These are phyloP conservation scores for Paracamarosporium sp. DNA, from an alignment of 2,329 filamentous ascomycete species.

Conservation along the genomic window DNA sequence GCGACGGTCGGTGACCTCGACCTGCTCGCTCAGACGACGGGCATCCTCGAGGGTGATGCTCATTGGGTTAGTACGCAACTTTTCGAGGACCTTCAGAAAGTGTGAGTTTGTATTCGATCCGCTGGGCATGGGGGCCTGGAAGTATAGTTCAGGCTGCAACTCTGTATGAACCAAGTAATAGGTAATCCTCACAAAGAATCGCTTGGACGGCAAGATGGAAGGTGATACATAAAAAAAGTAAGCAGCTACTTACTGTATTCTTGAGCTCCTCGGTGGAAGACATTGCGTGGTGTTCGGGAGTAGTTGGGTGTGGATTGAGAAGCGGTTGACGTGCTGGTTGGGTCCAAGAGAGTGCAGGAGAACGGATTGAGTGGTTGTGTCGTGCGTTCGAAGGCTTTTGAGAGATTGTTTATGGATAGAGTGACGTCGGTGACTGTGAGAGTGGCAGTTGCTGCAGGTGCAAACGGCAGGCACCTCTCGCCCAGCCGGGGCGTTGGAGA, in stretches of 20 bases:
- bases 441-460: neutral
- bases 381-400: neutral
- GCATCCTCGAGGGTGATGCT: slow-evolving; percentile 41
- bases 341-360: neutral
- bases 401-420: neutral
- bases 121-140: neutral
- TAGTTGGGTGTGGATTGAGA: neutral
- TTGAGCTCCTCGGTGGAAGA: neutral
- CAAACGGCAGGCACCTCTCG: slow-evolving; percentile 5
- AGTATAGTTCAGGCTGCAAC: neutral
- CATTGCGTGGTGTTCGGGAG: neutral
- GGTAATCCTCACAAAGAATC: neutral
- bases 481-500: neutral
- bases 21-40: slow-evolving; percentile 35
- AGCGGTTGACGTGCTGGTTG: neutral
- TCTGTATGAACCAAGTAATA: neutral
- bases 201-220: neutral
- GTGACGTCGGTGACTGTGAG: slow-evolving; percentile 4
- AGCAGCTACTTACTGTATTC: neutral
- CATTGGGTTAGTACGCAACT: slow-evolving; percentile 30
- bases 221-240: neutral
- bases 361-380: neutral
- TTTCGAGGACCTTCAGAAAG: slow-evolving; percentile 23
- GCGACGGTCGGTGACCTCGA: slow-evolving; percentile 23
- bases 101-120: slow-evolving; percentile 3